phyloP scores from a whole-genome alignment of 768 basidiomycete genomes.

The Lactarius indigo region DNA sequence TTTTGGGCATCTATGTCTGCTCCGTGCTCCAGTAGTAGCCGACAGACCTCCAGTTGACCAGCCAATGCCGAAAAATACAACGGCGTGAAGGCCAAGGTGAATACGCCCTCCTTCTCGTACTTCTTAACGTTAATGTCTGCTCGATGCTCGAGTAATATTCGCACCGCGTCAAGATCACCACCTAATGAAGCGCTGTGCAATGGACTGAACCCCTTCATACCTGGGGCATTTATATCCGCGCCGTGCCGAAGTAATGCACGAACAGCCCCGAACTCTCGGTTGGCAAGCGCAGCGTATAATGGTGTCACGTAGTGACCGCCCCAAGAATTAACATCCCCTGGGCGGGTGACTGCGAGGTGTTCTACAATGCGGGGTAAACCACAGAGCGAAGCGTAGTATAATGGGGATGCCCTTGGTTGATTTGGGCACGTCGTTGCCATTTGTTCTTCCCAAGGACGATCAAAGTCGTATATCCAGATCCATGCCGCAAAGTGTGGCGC shows the following conservation, averaged over 20 bases:
- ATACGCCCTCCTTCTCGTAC: too few relatives aligned
- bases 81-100: too few relatives aligned
- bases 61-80: too few relatives aligned
- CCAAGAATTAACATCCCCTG: neutral
- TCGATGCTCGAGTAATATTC: neutral
- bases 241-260: neutral
- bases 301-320: neutral
- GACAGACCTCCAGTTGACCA: neutral
- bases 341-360: neutral
- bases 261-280: neutral
- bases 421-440: neutral
- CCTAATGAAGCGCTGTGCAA: constrained; percentile 1
- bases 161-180: neutral
- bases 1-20: neutral
- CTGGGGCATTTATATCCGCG: neutral
- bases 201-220: neutral
- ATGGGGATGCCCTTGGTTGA: neutral
- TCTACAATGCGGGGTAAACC: neutral
- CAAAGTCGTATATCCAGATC: constrained; percentile 12
- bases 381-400: constrained; percentile 10
- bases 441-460: neutral
- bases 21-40: neutral
- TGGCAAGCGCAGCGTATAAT: neutral
- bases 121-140: too few relatives aligned
- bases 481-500: neutral